Percentiles rank a stretch among this genome's conserved stretches.
These are phyloP conservation scores for Aspergillus viridinutans DNA, from an alignment of 2,329 filamentous ascomycete genomes.

Conservation along the genomic window DNA sequence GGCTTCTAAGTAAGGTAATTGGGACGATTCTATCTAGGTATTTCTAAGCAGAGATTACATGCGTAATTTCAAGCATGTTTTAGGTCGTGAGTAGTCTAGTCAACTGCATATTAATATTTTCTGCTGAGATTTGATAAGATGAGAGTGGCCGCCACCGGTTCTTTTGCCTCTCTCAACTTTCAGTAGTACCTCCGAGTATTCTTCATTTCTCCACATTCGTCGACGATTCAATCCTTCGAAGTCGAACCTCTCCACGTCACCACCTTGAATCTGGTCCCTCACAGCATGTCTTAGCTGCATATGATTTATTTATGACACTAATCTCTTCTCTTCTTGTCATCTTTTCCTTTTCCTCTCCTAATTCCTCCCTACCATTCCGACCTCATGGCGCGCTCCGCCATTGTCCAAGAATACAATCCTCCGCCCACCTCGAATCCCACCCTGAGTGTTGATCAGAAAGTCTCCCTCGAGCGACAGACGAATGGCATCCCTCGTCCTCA, in stretches of 20 bases:
- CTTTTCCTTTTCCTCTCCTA: slow-evolving; percentile 1
- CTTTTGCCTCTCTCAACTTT: too few relatives aligned
- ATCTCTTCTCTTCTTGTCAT: slow-evolving; percentile 1
- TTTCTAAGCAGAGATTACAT: background rate
- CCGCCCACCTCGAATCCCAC: slow-evolving; percentile 37
- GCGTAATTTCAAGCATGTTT: background rate
- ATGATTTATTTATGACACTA: background rate
- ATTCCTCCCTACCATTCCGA: slow-evolving; percentile 3
- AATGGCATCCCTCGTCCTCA: slow-evolving; percentile 73
- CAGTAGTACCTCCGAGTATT: background rate
- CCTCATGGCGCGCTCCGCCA: slow-evolving; percentile 40
- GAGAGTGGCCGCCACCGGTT: background rate
- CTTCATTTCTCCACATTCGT: background rate
- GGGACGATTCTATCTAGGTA: background rate
- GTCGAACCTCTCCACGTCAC: background rate
- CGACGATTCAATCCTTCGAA: background rate
- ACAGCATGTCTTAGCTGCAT: background rate
- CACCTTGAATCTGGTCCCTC: background rate
- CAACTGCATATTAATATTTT: background rate
- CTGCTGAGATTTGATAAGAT: too few relatives aligned
- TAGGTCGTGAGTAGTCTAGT: background rate
- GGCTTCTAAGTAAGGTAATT: background rate
- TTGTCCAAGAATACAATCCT: slow-evolving; percentile 49
- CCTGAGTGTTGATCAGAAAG: slow-evolving; percentile 49
- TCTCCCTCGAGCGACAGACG: slow-evolving; percentile 50